Conservation (phyloP, 345 rosid genomes). For the Brassica incana region DNA sequence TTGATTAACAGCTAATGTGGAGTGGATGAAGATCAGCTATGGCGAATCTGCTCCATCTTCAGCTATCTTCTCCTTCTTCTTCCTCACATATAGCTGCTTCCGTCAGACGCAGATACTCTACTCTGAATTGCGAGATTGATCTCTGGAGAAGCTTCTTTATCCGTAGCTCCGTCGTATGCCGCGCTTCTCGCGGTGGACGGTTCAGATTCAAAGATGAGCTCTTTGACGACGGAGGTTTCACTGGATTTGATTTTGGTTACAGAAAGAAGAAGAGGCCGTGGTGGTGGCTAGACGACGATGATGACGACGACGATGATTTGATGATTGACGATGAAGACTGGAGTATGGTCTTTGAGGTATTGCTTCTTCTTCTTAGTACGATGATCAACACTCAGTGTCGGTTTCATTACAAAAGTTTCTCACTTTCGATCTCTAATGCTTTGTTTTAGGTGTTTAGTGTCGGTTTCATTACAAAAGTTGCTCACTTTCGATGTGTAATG, state of each 20-base stretch:
- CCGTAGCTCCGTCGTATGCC: constrained; percentile 12
- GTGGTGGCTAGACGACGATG: neutral
- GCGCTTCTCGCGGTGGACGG: constrained; percentile 37
- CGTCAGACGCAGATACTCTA: neutral
- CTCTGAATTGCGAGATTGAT: neutral
- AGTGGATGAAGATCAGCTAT: neutral
- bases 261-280: neutral
- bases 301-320: neutral
- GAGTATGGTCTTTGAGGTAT: constrained; percentile 68
- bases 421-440: neutral
- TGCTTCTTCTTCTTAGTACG: neutral
- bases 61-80: neutral
- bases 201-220: constrained; percentile 41
- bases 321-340: neutral
- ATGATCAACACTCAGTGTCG: neutral
- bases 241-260: constrained; percentile 29
- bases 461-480: neutral
- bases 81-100: neutral
- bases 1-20: neutral
- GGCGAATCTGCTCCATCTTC: neutral
- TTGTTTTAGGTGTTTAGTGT: constrained; percentile 48
- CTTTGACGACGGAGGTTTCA: constrained; percentile 31
- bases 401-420: neutral
- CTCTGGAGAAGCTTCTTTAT: neutral
- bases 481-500: neutral